Conservation (phyloP, 2,329 filamentous ascomycete species). For the Aspergillus luchuensis region DNA sequence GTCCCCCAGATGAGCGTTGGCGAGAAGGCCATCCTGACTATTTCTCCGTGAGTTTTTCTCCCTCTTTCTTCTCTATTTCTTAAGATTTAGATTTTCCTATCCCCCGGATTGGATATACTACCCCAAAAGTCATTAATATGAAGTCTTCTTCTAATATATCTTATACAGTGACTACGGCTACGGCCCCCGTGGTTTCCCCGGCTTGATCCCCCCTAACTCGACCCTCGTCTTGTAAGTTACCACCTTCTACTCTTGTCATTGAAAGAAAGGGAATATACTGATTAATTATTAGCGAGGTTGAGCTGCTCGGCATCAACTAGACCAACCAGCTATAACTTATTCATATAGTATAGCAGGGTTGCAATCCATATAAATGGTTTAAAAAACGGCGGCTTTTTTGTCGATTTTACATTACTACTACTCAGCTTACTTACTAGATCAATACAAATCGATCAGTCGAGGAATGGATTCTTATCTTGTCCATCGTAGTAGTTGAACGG, state of each 20-base stretch:
- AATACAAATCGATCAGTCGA: neutral
- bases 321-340: neutral
- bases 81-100: too few species aligned
- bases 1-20: slow-evolving; percentile 84
- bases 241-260: too few species aligned
- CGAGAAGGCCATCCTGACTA: slow-evolving; percentile 84
- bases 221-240: slow-evolving; percentile 77
- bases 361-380: neutral
- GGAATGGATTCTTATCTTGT: too few species aligned
- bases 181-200: slow-evolving; percentile 65
- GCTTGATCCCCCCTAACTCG: slow-evolving; percentile 73
- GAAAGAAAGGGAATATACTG: neutral
- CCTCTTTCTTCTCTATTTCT: too few species aligned
- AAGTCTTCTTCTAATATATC: too few species aligned
- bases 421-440: neutral
- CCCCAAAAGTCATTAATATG: too few species aligned
- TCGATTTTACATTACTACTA: neutral
- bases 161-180: slow-evolving; percentile 43
- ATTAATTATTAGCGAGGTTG: slow-evolving; percentile 8
- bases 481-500: too few species aligned
- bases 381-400: neutral
- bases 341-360: neutral
- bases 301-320: slow-evolving; percentile 8
- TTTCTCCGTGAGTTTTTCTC: slow-evolving; percentile 62
- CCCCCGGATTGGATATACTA: too few species aligned